Evolutionary conservation across 2,329 filamentous ascomycete species (phyloP), one percentile per base, ranked within the genome.

Genomic region (Microcyclospora pomicola): DNA sequence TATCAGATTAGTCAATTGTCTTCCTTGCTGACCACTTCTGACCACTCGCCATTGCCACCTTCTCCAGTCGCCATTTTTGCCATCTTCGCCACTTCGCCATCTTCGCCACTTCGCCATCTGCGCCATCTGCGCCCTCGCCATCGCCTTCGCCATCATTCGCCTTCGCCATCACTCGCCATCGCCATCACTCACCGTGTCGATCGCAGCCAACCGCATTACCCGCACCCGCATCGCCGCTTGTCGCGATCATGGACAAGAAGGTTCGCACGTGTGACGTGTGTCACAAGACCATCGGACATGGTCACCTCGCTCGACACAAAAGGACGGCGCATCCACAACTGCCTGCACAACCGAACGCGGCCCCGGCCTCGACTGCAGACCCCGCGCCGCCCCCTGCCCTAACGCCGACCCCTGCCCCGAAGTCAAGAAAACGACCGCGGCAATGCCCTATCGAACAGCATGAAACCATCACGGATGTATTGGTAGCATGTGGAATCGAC

Each of bases 221-320:
- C 15, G 28, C 31, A 16, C 36, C 19, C 15, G 19, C 19, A 19
- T 27, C 15, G 15, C 33, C 30, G 28, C 11, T 31, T 31, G 15
- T 13, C 15, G 30, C 31, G n/a, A 10, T 13, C 29, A 31, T 15
- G 13, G 24, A 15, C 19, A 30, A 15, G 27, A 38, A 32, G 33
- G 27, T 19, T 16, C 33, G 31, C 12, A 31, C 28, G 31, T 40
- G 27, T 19, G 27, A 35, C 28, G 31, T 40, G 27, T 40, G 28
- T 27, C 30, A 38, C 10, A 34, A 16, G 29, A 13, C 15, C 16
- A 13, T 38, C 27, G 16, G n/a, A 15, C 15, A 38, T 33, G 30
- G 36, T 31, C 30, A 38, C 31, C 31, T 38, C 34, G 36, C 30
- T 33, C 30, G 31, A 27, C 36, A 38, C 36, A 38, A 38, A 31